Evolutionary conservation across 164 flowering plant species (phyloP).

Genomic region (Berberis vulgaris): DNA sequence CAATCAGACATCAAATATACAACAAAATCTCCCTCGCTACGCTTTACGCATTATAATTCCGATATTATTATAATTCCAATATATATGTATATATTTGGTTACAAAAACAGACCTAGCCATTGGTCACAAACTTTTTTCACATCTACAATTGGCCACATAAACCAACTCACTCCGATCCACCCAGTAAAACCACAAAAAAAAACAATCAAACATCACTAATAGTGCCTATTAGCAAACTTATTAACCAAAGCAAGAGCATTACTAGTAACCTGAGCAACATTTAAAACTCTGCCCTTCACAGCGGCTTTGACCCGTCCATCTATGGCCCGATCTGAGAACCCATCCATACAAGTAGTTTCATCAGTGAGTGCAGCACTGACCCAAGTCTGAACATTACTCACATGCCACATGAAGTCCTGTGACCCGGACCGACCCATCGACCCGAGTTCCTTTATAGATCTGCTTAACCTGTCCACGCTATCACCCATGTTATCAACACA

Average conservation of each 20-base stretch:
- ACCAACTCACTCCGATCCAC: no score
- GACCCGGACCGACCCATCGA: conserved; percentile 7
- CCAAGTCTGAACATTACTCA: conserved; percentile 39
- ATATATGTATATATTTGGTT: no score
- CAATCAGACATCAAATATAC: no score
- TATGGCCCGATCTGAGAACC: conserved; percentile 16
- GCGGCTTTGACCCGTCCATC: conserved; percentile 8
- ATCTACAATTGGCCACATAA: no score
- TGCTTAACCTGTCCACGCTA: conserved; percentile 20
- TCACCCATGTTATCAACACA: conserved; percentile 26
- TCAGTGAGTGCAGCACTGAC: conserved; percentile 40
- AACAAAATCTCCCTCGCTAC: no score
- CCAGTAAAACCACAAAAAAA: no score
- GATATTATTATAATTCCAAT: no score
- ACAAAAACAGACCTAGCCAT: no score
- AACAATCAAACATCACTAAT: no score
- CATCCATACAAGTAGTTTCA: conserved; percentile 30
- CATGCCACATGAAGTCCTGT: conserved; percentile 20
- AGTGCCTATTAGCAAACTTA: conserved; percentile 9
- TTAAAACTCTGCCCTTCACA: conserved; percentile 10
- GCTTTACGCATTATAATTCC: no score
- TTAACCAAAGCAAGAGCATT: conserved; percentile 32
- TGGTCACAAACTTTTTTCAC: no score
- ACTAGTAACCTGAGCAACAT: conserved; percentile 27
- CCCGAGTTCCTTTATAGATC: conserved; percentile 20